Evolutionary conservation across 176 grass and related monocot species (phyloP), one percentile per base, ranked within the genome.

Genomic region (Musa troglodytarum): DNA sequence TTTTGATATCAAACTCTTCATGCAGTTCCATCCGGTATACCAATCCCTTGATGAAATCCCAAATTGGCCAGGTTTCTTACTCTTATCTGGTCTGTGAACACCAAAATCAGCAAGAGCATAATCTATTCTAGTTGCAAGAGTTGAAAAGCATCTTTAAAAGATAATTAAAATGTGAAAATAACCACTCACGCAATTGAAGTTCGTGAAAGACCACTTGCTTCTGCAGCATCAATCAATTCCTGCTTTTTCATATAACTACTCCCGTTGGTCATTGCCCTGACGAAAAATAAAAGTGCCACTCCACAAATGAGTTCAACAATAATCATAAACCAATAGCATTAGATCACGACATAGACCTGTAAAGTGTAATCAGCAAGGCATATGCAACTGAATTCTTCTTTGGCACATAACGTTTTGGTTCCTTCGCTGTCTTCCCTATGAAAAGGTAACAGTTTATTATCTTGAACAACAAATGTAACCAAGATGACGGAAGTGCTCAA

Each of bases 11-110:
- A 97, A 81, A 68, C 77, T 97, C 81, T 97, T 97, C 86, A 96
- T 92, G 77, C 90, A 88, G 69, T 52, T 97, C 93, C 93, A 97
- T 74, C 93, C 93, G 85, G 71, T 85, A 76, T 90, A 90, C 85
- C 81, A 87, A 63, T 97, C 87, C 80, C 83, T 92, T 10, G 29
- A 52, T 65, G 78, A 85, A 82, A 77, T 87, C 68, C 78, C 84
- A 72, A 84, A 83, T 76, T 82, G 71, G 29, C 81, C 69, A 11
- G 84, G 83, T 74, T 82, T 77, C 83, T 88, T 92, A 80, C 67
- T 86, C 76, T 85, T 92, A 74, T 97, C 88, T 28, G 79, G 77
- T 52, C 90, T 97, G 85, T 52, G 78, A 77, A 80, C 24, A 74
- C 68, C 34, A 73, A 70, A 68, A 49, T 14, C 49, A 83, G 55